These are phyloP conservation scores for Dalbergia cochinchinensis DNA, from an alignment of 306 rosid genomes.

Conservation along the genomic window DNA sequence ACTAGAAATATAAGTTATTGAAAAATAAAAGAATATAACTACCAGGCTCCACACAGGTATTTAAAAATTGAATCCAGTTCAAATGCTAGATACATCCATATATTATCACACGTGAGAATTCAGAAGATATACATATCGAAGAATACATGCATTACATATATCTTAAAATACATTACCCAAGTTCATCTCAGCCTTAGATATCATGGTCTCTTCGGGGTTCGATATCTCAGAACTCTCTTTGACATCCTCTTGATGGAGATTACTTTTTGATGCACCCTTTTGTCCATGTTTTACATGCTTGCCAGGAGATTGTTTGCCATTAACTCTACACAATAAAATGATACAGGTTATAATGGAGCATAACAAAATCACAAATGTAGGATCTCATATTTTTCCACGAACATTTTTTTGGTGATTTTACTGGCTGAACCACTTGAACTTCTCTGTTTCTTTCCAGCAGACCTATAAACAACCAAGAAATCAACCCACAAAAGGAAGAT, in stretches of 20 bases:
- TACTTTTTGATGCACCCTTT: constrained; percentile 58
- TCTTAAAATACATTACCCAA: constrained; percentile 62
- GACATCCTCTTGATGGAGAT: constrained; percentile 55
- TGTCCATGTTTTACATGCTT: constrained; percentile 56
- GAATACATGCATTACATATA: constrained; percentile 33
- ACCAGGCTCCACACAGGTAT: constrained; percentile 10
- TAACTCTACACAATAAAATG: constrained; percentile 59
- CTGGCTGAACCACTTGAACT: constrained; percentile 53
- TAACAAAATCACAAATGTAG: constrained; percentile 39
- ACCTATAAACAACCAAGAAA: constrained; percentile 58
- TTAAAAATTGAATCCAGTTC: constrained; percentile 23
- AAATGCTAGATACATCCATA: constrained; percentile 9
- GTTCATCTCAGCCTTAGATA: constrained; percentile 61
- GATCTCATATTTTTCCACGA: constrained; percentile 53
- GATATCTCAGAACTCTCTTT: constrained; percentile 72
- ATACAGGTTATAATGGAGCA: constrained; percentile 35
- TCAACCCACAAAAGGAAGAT: constrained; percentile 46
- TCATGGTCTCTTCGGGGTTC: constrained; percentile 55
- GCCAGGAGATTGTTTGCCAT: constrained; percentile 70
- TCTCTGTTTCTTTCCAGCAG: constrained; percentile 65
- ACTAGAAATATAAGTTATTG: not conserved
- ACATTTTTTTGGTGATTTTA: constrained; percentile 67
- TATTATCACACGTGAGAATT: constrained; percentile 34
- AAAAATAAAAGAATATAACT: constrained; percentile 15
- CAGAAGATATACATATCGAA: constrained; percentile 24